phyloP scores from a whole-genome alignment of 2,329 filamentous ascomycete species.

The Seiridium cupressi region DNA sequence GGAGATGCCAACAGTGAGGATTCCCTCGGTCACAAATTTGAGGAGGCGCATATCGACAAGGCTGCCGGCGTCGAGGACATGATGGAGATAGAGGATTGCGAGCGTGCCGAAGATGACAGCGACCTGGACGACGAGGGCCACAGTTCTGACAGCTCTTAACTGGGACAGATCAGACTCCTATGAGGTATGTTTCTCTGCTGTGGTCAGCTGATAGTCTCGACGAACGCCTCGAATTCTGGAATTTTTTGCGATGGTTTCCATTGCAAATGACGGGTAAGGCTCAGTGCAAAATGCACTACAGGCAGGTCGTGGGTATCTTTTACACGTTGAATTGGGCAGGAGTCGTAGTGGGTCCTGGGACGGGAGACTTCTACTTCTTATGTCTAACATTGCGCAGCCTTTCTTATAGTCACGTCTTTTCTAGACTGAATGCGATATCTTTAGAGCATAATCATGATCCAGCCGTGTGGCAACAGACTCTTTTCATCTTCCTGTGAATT shows the following conservation, averaged over 20 bases:
- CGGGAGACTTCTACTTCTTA: too few relatives aligned
- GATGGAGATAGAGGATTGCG: neutral
- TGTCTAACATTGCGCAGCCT: neutral
- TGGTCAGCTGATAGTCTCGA: too few relatives aligned
- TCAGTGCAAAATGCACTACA: too few relatives aligned
- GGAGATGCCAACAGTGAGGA: neutral
- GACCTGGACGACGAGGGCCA: neutral
- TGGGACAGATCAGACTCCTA: neutral
- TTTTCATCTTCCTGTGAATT: neutral
- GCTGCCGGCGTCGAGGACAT: neutral
- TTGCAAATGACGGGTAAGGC: too few relatives aligned
- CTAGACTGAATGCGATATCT: neutral
- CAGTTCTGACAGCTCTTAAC: neutral
- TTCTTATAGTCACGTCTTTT: neutral
- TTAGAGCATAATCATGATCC: neutral
- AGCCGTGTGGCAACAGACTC: neutral
- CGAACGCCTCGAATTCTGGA: too few relatives aligned
- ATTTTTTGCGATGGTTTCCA: too few relatives aligned
- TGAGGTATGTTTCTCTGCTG: neutral
- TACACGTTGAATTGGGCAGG: too few relatives aligned
- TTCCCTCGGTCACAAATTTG: neutral
- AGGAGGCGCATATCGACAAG: neutral
- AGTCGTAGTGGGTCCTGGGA: too few relatives aligned
- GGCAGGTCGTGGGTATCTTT: too few relatives aligned
- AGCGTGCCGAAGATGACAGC: neutral